A percentile compares a stretch with the other conserved stretches of the same genome.
phyloP scores from a whole-genome alignment of 2,329 filamentous ascomycete genomes.

The Fusarium tanahbumbuense region DNA sequence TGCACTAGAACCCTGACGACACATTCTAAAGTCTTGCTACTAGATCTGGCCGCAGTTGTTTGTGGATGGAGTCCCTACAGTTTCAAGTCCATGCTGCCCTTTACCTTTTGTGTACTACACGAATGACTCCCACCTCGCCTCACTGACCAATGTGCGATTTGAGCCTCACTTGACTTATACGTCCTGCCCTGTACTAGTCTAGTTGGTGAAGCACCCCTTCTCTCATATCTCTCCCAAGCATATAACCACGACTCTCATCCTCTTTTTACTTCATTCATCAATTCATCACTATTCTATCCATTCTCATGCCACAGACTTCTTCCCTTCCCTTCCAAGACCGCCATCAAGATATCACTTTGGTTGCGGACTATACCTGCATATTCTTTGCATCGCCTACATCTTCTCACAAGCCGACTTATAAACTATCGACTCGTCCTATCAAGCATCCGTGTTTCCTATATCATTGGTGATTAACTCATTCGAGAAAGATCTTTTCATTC shows the following conservation, averaged over 20 bases:
- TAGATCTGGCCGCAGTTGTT: slow-evolving; percentile 21
- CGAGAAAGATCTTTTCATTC: slow-evolving; percentile 1
- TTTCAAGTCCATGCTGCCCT: slow-evolving; percentile 40
- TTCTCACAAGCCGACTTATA: slow-evolving; percentile 9
- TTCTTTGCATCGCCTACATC: slow-evolving; percentile 1
- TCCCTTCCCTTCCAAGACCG: slow-evolving; percentile 26
- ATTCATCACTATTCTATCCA: slow-evolving; percentile 16
- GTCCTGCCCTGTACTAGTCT: slow-evolving; percentile 19
- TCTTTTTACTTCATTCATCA: not conserved
- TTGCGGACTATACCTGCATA: slow-evolving; percentile 30
- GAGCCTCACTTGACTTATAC: slow-evolving; percentile 42
- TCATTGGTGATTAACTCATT: slow-evolving; percentile 9
- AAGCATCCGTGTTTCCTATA: slow-evolving; percentile 20
- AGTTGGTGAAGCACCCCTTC: slow-evolving; percentile 3
- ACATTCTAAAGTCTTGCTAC: slow-evolving; percentile 31
- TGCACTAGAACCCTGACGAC: slow-evolving; percentile 45
- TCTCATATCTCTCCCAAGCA: slow-evolving; percentile 17
- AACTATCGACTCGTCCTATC: slow-evolving; percentile 26
- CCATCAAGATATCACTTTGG: slow-evolving; percentile 34
- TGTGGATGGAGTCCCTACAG: slow-evolving; percentile 24
- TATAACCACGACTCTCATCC: slow-evolving; percentile 29
- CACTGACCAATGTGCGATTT: slow-evolving; percentile 47
- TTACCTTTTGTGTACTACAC: slow-evolving; percentile 35
- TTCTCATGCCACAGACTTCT: slow-evolving; percentile 32
- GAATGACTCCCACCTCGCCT: slow-evolving; percentile 43